Base-by-base conservation (phyloP, 495 filamentous ascomycete species). In the Hypoxylon fragiforme region DNA sequence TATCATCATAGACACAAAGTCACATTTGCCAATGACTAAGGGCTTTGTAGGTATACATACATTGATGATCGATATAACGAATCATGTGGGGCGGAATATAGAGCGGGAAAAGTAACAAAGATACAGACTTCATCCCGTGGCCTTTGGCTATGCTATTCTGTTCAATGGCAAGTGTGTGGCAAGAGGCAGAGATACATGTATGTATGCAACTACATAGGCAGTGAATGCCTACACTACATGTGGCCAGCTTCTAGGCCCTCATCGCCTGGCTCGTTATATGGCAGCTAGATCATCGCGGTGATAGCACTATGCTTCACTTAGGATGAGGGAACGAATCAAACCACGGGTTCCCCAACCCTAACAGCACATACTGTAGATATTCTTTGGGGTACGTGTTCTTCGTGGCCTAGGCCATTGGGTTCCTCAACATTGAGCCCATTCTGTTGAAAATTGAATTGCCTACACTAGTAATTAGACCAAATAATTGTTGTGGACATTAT, bases 1-100 rank as follows among this genome's bases (percentile, higher is more conserved):
- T n/a, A 5, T 16, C 15, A 37, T 26, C 15, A 42, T 12, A 9
- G 28, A 8, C 28, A 14, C 31, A 19, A 31, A n/a, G 35, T 46
- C 24, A 39, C 22, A 57, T 57, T 62, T 42, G 58, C 44, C 48
- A 53, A 45, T 45, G 42, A 41, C 21, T 43, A 30, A 42, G 43
- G 48, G 6, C 7, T 9, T 28, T 4, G 5, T 4, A 4, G 9
- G 31, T 56, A 47, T 42, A 14, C 21, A 30, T 13, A 30, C 28
- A 44, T 37, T 47, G 39, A 18, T 24, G 41, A 42, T 22, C 20
- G 30, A 15, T 38, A 41, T 9, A 54, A 32, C 50, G 50, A 60
- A 60, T 60, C 57, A 55, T 8, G 18, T 19, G 28, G 19, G 13
- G 28, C 48, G 26, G 22, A 44, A 15, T 1, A 31, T 47, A 49